phyloP scores from a whole-genome alignment of 169 alveolate genomes.

The Plasmodium knowlesi region DNA sequence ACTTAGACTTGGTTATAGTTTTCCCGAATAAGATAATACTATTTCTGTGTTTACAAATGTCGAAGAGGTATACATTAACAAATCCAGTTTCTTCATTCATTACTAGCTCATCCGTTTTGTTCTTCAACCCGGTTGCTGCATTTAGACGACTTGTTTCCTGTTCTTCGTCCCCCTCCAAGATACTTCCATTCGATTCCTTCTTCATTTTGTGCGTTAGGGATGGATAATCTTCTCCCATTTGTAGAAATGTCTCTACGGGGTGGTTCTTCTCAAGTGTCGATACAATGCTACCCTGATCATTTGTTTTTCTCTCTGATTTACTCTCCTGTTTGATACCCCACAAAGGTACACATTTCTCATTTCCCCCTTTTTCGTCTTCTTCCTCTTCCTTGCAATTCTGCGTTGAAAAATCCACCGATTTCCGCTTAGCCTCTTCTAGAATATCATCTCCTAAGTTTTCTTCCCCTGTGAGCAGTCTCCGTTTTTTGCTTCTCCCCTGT shows the following conservation, averaged over 20 bases:
- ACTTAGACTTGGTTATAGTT: constrained; percentile 34
- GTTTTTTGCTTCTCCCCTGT: not conserved
- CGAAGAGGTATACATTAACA: constrained; percentile 42
- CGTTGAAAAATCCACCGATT: not conserved
- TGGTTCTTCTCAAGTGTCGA: not conserved
- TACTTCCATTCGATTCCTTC: not conserved
- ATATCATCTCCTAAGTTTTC: not conserved
- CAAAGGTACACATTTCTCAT: not conserved
- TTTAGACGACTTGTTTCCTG: not conserved
- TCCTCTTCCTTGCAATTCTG: not conserved
- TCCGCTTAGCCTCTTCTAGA: not conserved
- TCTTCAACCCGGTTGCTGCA: not conserved
- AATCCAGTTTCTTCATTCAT: constrained; percentile 30
- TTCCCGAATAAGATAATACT: constrained; percentile 64
- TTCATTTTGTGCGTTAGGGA: not conserved
- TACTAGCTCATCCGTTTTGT: constrained; percentile 29
- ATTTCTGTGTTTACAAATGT: constrained; percentile 69
- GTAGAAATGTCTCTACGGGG: not conserved
- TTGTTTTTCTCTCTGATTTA: not conserved
- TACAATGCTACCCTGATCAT: not conserved
- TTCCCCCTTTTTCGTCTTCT: not conserved
- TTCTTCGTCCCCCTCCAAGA: not conserved
- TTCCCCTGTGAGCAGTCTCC: not conserved
- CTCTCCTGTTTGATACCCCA: not conserved
- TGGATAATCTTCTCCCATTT: not conserved